phyloP scores from a whole-genome alignment of 306 rosid genomes.

The Clitoria ternatea region DNA sequence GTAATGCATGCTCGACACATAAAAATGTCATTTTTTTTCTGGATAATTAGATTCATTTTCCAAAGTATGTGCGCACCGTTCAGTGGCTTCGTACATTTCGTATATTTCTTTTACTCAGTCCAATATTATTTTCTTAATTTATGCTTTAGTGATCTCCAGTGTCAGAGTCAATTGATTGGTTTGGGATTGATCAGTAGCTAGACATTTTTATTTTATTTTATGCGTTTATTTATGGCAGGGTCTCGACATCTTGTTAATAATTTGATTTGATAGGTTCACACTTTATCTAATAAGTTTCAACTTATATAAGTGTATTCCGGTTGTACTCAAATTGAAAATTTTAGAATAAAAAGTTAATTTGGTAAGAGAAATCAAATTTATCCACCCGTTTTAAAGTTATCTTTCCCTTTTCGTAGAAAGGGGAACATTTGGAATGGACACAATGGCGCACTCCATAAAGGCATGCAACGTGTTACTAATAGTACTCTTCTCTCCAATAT shows the following conservation, averaged over 20 bases:
- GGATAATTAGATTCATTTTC: conserved; percentile 9
- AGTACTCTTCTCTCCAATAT: neutral
- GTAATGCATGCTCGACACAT: neutral
- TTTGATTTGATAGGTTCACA: neutral
- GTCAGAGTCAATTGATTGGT: neutral
- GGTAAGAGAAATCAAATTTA: neutral
- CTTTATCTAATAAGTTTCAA: neutral
- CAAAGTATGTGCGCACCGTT: neutral
- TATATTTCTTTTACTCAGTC: neutral
- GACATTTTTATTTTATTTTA: neutral
- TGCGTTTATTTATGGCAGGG: neutral
- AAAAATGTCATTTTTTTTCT: neutral
- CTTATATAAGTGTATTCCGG: neutral
- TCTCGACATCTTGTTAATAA: neutral
- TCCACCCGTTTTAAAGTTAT: neutral
- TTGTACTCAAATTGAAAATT: neutral
- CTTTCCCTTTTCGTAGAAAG: neutral
- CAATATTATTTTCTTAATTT: neutral
- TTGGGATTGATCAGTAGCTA: neutral
- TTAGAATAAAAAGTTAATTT: neutral
- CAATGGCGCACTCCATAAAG: conserved; percentile 12
- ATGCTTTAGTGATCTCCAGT: neutral
- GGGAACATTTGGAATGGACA: neutral
- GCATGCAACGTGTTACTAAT: conserved; percentile 8
- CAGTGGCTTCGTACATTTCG: neutral